A percentile compares a stretch with the other conserved stretches of the same genome.
phyloP scores from a whole-genome alignment of 345 rosid species.

The Eucalyptus pauciflora region DNA sequence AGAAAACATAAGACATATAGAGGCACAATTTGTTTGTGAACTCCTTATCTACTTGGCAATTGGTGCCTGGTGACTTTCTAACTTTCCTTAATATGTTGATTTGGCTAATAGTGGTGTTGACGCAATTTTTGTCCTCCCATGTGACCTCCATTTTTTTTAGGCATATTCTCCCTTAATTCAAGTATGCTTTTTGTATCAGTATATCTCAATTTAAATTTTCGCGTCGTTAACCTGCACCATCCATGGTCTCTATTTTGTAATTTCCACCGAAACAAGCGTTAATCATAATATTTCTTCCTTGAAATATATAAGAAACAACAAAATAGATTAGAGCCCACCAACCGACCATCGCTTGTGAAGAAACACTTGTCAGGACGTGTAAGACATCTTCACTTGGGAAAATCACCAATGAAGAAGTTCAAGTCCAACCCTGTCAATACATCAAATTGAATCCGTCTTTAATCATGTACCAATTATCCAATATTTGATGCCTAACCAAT shows the following conservation, averaged over 20 bases:
- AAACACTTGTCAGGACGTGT: neutral
- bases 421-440: neutral
- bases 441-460: neutral
- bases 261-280: neutral
- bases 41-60: neutral
- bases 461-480: neutral
- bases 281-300: neutral
- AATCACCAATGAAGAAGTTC: neutral
- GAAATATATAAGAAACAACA: neutral
- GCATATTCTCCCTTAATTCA: neutral
- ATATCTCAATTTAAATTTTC: neutral
- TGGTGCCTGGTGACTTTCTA: neutral
- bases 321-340: neutral
- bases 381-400: neutral
- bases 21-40: neutral
- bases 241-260: neutral
- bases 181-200: neutral
- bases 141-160: neutral
- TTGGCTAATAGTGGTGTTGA: neutral
- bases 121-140: neutral
- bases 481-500: neutral
- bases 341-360: fast-evolving
- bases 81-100: neutral
- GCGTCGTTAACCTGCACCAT: neutral
- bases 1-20: neutral